phyloP scores from a whole-genome alignment of 306 rosid species.

The Rosa lucieae region DNA sequence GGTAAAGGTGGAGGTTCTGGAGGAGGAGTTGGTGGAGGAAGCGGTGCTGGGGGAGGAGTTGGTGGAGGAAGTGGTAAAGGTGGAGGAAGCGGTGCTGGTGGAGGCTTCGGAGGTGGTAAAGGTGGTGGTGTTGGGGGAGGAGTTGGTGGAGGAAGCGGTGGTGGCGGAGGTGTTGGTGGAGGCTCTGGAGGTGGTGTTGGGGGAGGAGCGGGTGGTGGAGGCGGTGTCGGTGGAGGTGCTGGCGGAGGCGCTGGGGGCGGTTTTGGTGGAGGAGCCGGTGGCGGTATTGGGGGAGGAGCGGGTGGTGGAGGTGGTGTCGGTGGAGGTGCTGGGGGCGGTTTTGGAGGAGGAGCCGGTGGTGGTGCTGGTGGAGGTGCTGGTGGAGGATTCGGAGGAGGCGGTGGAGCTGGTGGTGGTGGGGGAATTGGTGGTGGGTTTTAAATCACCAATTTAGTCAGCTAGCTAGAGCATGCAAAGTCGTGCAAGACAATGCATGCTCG shows the following conservation, averaged over 20 bases:
- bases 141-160: conserved; percentile 2
- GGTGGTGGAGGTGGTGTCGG: conserved; percentile 8
- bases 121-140: conserved; percentile 17
- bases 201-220: background rate
- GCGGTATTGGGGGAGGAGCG: background rate
- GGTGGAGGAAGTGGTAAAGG: conserved; percentile 4
- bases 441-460: background rate
- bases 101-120: background rate
- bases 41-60: conserved; percentile 13
- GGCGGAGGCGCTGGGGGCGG: conserved; percentile 16
- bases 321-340: conserved; percentile 5
- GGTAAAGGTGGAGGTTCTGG: background rate
- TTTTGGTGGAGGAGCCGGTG: background rate
- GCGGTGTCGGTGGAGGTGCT: conserved; percentile 2
- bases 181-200: conserved; percentile 6
- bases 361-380: background rate
- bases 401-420: conserved; percentile 13
- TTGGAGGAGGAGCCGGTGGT: background rate
- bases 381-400: conserved; percentile 10
- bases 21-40: conserved; percentile 3
- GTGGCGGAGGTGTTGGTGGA: background rate
- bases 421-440: conserved; percentile 46
- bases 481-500: background rate
- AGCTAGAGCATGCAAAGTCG: background rate
- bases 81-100: conserved; percentile 19